Evolutionary conservation across 1,139 yeast species (phyloP), one percentile per base, ranked within the genome.

Genomic region (Geotrichum fermentans): DNA sequence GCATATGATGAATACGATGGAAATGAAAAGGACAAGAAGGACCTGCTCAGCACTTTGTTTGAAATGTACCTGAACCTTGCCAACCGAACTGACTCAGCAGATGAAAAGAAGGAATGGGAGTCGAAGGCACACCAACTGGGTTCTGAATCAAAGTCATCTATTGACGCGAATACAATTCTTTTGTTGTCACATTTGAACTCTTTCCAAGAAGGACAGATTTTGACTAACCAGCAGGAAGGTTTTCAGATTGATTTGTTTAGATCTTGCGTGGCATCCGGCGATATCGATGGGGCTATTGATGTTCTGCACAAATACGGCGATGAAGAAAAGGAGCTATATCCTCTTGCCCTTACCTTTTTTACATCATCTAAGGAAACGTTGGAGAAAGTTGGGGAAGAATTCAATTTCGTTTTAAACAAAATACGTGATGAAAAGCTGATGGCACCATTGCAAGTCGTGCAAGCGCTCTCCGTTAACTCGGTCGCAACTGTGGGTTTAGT

Each of bases 1-100:
- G 76, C 86, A 7, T 86, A 86, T 62, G 90, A 84, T 52, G 76
- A 74, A 53, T 85, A 80, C 61, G 92, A 84, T 53, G 95, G 94
- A 0, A 77, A 80, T 52, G 70, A 71, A 17, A 76, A 77, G 55
- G 96, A 88, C 59, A 79, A 81, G 56, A 77, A 75, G 49, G 95
- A 85, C 44, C 73, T 90, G 33, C 69, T 86, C 49, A 78, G 85
- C 8, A 88, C 97, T 0, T 69, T 92, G 39, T 84, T 82, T 61
- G 97, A 92, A 61, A 73, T 87, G 72, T 92, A 92, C 58, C 69
- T 90, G 37, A 74, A 82, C 0, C 66, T 86, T 50, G 78, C 88
- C 0, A 72, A 73, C 32, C 65, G 65, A 6, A 60, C 67, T 3
- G 72, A 69, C 22, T 71, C 69, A 29, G 64, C 62, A 1, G 67